phyloP scores from a whole-genome alignment of 345 rosid species.

The Pelargonium nanum region DNA sequence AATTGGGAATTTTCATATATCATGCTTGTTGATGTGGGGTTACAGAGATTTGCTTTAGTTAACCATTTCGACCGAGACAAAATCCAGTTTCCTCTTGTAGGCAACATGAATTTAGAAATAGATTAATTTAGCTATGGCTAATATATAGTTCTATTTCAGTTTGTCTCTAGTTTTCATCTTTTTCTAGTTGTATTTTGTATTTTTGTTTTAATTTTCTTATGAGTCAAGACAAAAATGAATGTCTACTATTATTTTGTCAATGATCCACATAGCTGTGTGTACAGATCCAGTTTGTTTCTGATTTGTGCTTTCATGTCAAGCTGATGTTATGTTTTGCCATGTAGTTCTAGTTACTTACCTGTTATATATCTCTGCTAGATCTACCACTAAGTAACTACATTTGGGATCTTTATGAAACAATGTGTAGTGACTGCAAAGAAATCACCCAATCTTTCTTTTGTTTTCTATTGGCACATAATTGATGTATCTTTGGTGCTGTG shows the following conservation, averaged over 20 bases:
- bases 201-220: too few relatives aligned
- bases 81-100: neutral
- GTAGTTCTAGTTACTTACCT: too few relatives aligned
- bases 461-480: neutral
- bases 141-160: neutral
- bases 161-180: too few relatives aligned
- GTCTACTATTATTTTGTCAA: too few relatives aligned
- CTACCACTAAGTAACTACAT: neutral
- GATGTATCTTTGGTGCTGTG: conserved; percentile 1
- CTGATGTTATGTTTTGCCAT: too few relatives aligned
- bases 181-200: neutral
- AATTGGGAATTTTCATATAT: neutral
- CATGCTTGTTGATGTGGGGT: neutral
- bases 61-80: neutral
- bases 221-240: neutral
- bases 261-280: neutral
- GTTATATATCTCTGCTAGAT: too few relatives aligned
- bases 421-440: neutral
- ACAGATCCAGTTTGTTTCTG: neutral
- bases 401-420: neutral
- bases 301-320: too few relatives aligned
- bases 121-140: neutral
- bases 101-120: too few relatives aligned
- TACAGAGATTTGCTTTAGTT: neutral
- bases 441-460: neutral